Evolutionary conservation across 2,329 filamentous ascomycete genomes (phyloP), one percentile per base, ranked within the genome.

Genomic region (Fusarium chlamydosporum): DNA sequence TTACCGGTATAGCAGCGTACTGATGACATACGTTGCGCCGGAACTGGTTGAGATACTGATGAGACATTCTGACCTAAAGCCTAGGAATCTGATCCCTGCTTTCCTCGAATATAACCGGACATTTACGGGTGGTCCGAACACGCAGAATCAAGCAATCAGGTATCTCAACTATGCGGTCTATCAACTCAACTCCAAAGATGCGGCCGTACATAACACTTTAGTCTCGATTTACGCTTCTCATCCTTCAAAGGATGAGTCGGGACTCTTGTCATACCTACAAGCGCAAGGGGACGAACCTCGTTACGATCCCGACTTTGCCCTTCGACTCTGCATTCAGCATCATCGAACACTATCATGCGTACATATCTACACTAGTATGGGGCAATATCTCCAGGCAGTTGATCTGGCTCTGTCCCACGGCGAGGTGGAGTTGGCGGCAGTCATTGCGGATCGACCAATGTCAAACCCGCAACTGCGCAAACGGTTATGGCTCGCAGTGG

Each of bases 361-460:
- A 7, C 94, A 98, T 79, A 97, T 99, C 67, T 99, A 98, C 83
- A 97, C 92, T 57, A 92, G 91, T 65, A 99, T 99, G 95, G 91
- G 91, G 1, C 94, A 98, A 78, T 97, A 97, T 76, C 87, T 93
- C 18, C 93, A 96, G 78, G 95, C 95, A 2, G 96, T 99, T 6
- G 93, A 97, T 75, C 87, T 99, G 6, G 96, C 96, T 1, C 85
- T 99, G 34, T 92, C 94, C 46, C 93, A 98, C 77, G 87, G 94
- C 72, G 91, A 97, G 76, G 89, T 97, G 50, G 94, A 97, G 65
- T 89, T 98, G 8, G 96, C 96, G 2, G 91, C 93, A 27, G 89
- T 92, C 45, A 93, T 99, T 53, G 95, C 96, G 1, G 94, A 98
- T 77, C 86, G 93, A 20, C 91, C 94, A 3, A 90, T 92, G 76